phyloP scores from a whole-genome alignment of 1,284 basidiomycete genomes.

The Trametes hirsuta region DNA sequence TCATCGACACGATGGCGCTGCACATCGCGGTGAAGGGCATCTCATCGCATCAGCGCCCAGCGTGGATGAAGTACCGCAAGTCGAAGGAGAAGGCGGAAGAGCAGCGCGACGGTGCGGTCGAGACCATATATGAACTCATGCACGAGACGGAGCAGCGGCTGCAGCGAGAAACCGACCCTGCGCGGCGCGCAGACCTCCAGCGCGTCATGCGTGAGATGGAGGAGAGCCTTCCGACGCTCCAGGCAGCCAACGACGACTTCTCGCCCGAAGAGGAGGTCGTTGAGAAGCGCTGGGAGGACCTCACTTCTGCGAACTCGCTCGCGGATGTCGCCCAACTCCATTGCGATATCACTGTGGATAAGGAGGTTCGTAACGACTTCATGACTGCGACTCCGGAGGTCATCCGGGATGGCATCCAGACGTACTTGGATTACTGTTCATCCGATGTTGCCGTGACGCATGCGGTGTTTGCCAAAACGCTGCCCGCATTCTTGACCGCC shows the following conservation, averaged over 20 bases:
- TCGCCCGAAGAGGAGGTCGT: conserved; percentile 44
- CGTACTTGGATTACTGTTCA: conserved; percentile 90
- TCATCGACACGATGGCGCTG: conserved; percentile 94
- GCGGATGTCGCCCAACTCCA: conserved; percentile 92
- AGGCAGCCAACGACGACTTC: conserved; percentile 32
- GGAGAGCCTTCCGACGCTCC: conserved; percentile 44
- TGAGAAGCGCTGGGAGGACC: conserved; percentile 85
- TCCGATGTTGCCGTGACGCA: conserved; percentile 87
- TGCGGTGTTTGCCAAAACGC: conserved; percentile 76
- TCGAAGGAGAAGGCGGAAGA: conserved; percentile 54
- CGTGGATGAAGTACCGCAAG: conserved; percentile 88
- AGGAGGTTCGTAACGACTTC: conserved; percentile 82
- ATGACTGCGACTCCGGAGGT: conserved; percentile 65
- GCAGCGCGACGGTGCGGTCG: conserved; percentile 61
- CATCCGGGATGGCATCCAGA: conserved; percentile 69
- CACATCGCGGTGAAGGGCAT: conserved; percentile 96
- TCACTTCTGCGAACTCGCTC: conserved; percentile 92
- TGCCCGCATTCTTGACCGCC: conserved; percentile 83
- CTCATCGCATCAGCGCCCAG: conserved; percentile 92
- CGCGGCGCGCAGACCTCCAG: conserved; percentile 36
- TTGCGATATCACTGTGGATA: conserved; percentile 83
- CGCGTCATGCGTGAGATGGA: conserved; percentile 38
- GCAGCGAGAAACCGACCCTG: conserved; percentile 39
- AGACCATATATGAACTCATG: conserved; percentile 55
- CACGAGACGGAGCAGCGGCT: conserved; percentile 50